Evolutionary conservation across 805 yeast genomes (phyloP).

Genomic region (Candida patagonica): DNA sequence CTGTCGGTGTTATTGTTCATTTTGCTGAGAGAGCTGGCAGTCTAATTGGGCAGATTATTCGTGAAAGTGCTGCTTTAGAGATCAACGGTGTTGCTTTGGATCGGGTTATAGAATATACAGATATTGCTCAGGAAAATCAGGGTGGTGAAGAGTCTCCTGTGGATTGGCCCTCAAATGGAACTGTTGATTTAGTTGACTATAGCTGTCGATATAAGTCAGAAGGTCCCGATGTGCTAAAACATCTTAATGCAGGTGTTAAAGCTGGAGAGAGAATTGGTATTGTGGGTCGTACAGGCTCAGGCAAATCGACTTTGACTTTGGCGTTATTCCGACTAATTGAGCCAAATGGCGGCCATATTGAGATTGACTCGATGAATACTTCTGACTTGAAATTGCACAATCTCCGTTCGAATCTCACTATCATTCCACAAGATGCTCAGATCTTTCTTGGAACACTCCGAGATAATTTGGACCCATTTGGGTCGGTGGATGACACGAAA

Average conservation of each 20-base stretch:
- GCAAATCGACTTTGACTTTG: conserved; percentile 75
- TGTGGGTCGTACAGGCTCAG: conserved; percentile 86
- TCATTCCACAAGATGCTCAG: conserved; percentile 62
- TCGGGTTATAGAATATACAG: too few species aligned
- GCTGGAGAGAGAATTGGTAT: neutral
- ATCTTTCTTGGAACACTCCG: conserved; percentile 52
- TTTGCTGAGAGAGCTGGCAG: too few species aligned
- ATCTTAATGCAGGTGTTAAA: neutral
- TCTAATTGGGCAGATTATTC: too few species aligned
- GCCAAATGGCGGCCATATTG: conserved; percentile 38
- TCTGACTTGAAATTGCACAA: conserved; percentile 41
- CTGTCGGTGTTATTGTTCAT: too few species aligned
- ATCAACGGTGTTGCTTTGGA: too few species aligned
- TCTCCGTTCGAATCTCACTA: conserved; percentile 45
- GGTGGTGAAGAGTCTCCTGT: too few species aligned
- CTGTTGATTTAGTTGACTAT: too few species aligned
- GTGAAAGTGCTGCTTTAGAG: too few species aligned
- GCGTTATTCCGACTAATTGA: conserved; percentile 54
- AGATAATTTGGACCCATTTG: conserved; percentile 53
- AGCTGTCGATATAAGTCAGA: too few species aligned
- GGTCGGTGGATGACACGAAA: conserved; percentile 38
- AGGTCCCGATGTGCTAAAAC: too few species aligned
- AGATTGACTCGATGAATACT: conserved; percentile 48
- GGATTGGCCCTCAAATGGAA: too few species aligned
- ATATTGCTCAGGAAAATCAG: too few species aligned